Base-by-base conservation (phyloP, 352 stramenopile genomes). In the Phytophthora hybrid region DNA sequence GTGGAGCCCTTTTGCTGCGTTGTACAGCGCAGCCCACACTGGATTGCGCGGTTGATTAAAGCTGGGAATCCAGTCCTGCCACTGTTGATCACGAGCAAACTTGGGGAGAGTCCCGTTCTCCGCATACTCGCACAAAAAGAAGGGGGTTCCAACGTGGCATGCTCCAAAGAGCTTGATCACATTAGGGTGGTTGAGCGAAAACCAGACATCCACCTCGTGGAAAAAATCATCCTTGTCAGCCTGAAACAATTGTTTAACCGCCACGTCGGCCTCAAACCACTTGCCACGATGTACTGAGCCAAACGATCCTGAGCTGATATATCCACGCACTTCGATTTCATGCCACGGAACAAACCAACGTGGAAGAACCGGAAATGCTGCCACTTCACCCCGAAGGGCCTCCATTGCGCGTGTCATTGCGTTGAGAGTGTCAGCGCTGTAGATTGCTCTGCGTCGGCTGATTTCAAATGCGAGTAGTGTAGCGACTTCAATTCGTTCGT, bases 21-120 rank as follows among this genome's bases (percentile, higher is more conserved):
- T 52, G 7, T 52, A 52, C 46, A 52, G 46, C 11, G 46, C 46
- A 52, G 46, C 46, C 46, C 46, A 52, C 46, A 52, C 46, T 52
- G 46, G 46, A 11, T 52, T 52, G 46, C 46, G 46, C 8, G 46
- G 46, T 9, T 18, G 46, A 10, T 18, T 5, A 13, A 52, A 52
- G 6, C 44, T 18, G 16, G 46, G 18, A 52, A 26, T 5, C 46
- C 46, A 52, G 10, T 52, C 46, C 46, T 52, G 46, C 46, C 46
- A 52, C n/a, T 52, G 23, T 23, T 52, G 18, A 21, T 21, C 14
- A 23, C 46, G 46, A 23, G 46, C 46, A 23, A 52, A 52, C 46
- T 52, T 9, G n/a, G 46, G 16, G 16, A 52, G 46, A 52, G 46
- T 52, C 4, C 46, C 46, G n/a, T 52, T 52, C 46, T 52, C 46